Conservation (phyloP, 1,284 basidiomycete species). For the Ustilago nuda region DNA sequence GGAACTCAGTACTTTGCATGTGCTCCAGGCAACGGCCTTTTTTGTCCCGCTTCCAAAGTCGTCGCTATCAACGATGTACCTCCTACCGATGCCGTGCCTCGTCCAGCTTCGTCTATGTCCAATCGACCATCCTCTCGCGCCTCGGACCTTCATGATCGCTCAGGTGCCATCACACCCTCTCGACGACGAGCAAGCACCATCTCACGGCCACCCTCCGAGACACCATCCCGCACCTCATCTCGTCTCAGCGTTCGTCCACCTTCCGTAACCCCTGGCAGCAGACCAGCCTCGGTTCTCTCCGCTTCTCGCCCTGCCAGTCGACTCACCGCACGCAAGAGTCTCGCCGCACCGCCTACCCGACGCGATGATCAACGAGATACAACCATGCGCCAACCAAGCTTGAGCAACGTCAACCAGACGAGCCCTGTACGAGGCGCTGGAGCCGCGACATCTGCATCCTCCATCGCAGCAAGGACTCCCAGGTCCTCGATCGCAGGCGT, state of each 20-base stretch:
- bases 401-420: conserved; percentile 62
- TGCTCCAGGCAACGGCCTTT: conserved; percentile 87
- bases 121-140: conserved; percentile 49
- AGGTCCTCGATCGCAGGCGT: conserved; percentile 36
- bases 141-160: conserved; percentile 35
- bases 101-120: conserved; percentile 64
- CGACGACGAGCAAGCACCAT: conserved; percentile 42
- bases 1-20: conserved; percentile 89
- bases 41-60: conserved; percentile 84
- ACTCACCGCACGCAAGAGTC: conserved; percentile 52
- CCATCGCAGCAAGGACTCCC: conserved; percentile 33
- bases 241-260: conserved; percentile 47
- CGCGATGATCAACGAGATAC: conserved; percentile 37
- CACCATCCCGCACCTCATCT: conserved; percentile 46
- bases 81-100: conserved; percentile 60
- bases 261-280: conserved; percentile 38
- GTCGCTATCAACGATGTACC: conserved; percentile 46
- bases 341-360: conserved; percentile 20
- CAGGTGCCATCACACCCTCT: conserved; percentile 45
- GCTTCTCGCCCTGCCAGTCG: conserved; percentile 48
- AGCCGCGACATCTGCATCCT: conserved; percentile 14
- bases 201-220: conserved; percentile 35
- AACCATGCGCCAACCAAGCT: conserved; percentile 20
- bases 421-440: conserved; percentile 26
- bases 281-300: conserved; percentile 50